phyloP scores from a whole-genome alignment of 352 stramenopile genomes.

The Blastocystis sp. region DNA sequence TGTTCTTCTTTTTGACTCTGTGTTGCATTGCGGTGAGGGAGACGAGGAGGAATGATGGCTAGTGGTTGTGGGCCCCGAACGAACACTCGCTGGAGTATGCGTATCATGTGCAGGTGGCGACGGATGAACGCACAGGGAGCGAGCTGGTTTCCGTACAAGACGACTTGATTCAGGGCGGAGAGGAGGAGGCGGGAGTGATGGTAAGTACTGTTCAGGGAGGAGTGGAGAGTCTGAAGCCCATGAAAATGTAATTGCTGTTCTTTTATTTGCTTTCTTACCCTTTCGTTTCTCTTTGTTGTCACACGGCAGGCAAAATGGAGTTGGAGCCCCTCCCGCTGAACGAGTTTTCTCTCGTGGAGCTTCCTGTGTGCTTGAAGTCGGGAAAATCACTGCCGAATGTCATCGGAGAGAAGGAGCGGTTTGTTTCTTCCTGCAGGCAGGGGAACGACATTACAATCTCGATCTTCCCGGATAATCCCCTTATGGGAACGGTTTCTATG shows the following conservation, averaged over 20 bases:
- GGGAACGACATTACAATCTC: background rate
- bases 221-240: background rate
- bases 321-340: background rate
- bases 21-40: background rate
- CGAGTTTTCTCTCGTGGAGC: background rate
- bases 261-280: background rate
- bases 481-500: background rate
- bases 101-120: conserved; percentile 58
- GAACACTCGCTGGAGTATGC: conserved; percentile 45
- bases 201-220: background rate
- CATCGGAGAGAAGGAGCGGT: background rate
- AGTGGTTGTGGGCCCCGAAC: conserved; percentile 43
- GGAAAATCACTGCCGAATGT: background rate
- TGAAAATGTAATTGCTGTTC: conserved; percentile 1
- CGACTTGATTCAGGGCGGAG: background rate
- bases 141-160: conserved; percentile 16
- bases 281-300: too few species aligned
- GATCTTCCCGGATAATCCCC: conserved; percentile 3
- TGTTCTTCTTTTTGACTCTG: conserved; percentile 19
- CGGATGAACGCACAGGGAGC: conserved; percentile 22
- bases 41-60: background rate
- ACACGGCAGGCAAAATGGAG: too few species aligned
- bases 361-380: conserved; percentile 15
- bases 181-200: background rate
- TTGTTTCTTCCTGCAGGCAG: background rate